These are phyloP conservation scores for Colletotrichum eleusines DNA, from an alignment of 2,329 filamentous ascomycete genomes.

Conservation along the genomic window DNA sequence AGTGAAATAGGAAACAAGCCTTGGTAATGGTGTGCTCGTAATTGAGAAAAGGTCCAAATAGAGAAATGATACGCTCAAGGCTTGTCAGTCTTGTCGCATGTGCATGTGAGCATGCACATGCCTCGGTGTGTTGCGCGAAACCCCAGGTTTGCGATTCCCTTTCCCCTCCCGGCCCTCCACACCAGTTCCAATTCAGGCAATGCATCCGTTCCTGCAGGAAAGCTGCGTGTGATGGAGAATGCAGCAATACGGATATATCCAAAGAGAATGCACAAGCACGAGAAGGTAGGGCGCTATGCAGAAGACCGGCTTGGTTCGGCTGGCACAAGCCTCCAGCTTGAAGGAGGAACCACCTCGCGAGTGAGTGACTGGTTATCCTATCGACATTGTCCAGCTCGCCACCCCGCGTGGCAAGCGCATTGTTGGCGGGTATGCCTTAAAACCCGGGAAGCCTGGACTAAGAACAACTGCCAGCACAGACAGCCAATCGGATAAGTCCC, in stretches of 20 bases:
- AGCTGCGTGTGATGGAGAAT: constrained; percentile 20
- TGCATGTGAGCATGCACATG: constrained; percentile 33
- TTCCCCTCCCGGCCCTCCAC: constrained; percentile 21
- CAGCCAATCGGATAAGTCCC: neutral
- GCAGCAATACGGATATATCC: constrained; percentile 9
- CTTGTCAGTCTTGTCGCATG: neutral
- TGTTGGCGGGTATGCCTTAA: neutral
- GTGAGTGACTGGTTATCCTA: neutral
- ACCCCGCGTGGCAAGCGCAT: constrained; percentile 14
- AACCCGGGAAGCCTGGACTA: constrained; percentile 2
- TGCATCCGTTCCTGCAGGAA: constrained; percentile 28
- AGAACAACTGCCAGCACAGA: neutral
- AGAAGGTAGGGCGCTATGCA: neutral
- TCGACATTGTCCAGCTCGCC: neutral
- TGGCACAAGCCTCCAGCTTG: neutral
- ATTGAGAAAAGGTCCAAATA: constrained; percentile 7
- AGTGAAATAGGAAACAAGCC: constrained; percentile 1
- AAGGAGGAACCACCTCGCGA: neutral
- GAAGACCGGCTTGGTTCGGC: neutral
- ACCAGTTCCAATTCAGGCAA: constrained; percentile 18
- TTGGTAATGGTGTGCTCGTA: neutral
- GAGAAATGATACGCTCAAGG: neutral
- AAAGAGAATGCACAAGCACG: neutral
- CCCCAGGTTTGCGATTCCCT: constrained; percentile 10
- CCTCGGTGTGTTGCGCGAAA: constrained; percentile 30